phyloP scores from a whole-genome alignment of 805 yeast species.

The Kazachstania taianensis region DNA sequence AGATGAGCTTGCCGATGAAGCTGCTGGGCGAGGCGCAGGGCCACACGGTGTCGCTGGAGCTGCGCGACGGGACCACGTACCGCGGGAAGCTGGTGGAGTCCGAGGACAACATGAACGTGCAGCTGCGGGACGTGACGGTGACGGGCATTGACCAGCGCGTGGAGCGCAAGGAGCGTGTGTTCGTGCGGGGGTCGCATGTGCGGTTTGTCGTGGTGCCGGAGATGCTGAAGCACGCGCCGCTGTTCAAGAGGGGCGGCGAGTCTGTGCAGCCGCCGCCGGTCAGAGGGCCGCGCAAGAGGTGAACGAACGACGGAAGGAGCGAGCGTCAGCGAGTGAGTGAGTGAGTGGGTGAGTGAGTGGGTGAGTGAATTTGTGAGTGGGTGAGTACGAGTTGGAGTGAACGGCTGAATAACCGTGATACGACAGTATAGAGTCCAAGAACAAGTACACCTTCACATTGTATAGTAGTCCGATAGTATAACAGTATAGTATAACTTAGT shows the following conservation, averaged over 20 bases:
- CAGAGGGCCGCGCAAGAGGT: constrained; percentile 43
- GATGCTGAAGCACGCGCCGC: constrained; percentile 77
- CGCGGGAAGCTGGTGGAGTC: constrained; percentile 78
- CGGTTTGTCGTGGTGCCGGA: constrained; percentile 83
- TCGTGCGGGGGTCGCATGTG: constrained; percentile 84
- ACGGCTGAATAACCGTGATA: too few species aligned
- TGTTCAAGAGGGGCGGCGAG: constrained; percentile 49
- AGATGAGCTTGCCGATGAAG: constrained; percentile 55
- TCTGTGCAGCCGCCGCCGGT: constrained; percentile 65
- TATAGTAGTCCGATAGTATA: too few species aligned
- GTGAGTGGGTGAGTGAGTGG: too few species aligned
- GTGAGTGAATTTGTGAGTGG: too few species aligned
- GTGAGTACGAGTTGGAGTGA: too few species aligned
- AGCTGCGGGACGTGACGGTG: constrained; percentile 67
- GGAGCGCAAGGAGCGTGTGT: constrained; percentile 71
- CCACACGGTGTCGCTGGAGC: constrained; percentile 73
- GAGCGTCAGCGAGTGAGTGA: too few species aligned
- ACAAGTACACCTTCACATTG: too few species aligned
- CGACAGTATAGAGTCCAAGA: too few species aligned
- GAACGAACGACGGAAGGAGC: too few species aligned
- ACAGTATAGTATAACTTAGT: too few species aligned
- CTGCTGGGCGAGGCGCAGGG: constrained; percentile 85
- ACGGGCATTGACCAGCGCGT: constrained; percentile 71
- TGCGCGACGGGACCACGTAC: constrained; percentile 76
- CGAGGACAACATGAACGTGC: constrained; percentile 93